Percentiles rank a stretch among this genome's conserved stretches.
These are phyloP conservation scores for Ophiostoma triangulosporum DNA, from an alignment of 2,329 filamentous ascomycete genomes.

Conservation along the genomic window DNA sequence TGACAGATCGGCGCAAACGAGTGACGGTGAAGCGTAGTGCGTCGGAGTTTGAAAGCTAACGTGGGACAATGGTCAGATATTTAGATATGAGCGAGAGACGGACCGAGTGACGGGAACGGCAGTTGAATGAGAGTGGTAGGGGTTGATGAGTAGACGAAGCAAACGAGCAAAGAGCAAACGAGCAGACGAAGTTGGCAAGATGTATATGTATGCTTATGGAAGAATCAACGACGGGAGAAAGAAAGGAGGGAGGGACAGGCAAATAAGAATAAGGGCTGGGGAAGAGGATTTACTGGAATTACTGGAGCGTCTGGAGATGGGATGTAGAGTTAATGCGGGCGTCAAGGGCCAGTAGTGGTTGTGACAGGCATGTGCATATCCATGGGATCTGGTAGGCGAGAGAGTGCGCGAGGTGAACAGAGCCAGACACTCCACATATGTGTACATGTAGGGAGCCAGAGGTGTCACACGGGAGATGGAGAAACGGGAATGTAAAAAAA, in stretches of 20 bases:
- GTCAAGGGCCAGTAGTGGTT: background rate
- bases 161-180: background rate
- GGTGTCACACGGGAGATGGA: slow-evolving; percentile 1
- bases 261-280: background rate
- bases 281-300: background rate
- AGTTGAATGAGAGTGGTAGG: background rate
- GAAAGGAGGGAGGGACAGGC: background rate
- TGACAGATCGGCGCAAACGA: background rate
- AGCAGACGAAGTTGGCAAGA: too few relatives aligned
- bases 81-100: slow-evolving; percentile 14
- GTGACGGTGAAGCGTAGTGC: background rate
- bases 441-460: background rate
- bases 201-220: background rate
- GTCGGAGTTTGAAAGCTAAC: background rate
- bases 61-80: slow-evolving; percentile 9
- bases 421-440: too few relatives aligned
- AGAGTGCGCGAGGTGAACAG: too few relatives aligned
- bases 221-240: background rate
- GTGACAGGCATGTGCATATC: background rate
- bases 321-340: slow-evolving; percentile 1
- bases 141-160: background rate
- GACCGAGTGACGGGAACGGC: slow-evolving; percentile 1
- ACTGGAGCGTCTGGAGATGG: background rate
- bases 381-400: too few relatives aligned
- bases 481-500: slow-evolving; percentile 5